A percentile compares a stretch with the other conserved stretches of the same genome.
Evolutionary conservation across 352 stramenopile species (phyloP).

Genomic region (Phytopythium boreale): DNA sequence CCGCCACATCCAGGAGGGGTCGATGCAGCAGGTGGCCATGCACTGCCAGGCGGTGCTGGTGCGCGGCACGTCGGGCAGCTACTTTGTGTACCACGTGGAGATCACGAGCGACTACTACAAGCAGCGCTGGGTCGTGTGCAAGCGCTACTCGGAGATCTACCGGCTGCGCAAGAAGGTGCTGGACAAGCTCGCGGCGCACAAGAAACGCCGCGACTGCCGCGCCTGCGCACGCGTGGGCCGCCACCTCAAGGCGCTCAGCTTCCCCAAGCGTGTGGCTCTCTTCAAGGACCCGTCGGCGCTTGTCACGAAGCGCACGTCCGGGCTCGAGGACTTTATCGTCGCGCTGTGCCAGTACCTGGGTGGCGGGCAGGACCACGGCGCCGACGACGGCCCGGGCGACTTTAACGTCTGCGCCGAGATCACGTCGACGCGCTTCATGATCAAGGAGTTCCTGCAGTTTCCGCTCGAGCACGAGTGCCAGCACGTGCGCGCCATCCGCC

Average conservation of each 20-base stretch:
- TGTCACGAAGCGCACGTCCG: conserved; percentile 57
- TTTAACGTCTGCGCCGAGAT: conserved; percentile 67
- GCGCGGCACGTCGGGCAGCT: conserved; percentile 67
- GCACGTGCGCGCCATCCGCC: conserved; percentile 74
- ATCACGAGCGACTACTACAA: conserved; percentile 89
- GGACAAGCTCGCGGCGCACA: conserved; percentile 50
- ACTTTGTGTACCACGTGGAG: conserved; percentile 85
- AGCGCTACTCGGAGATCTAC: conserved; percentile 86
- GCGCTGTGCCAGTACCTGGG: conserved; percentile 70
- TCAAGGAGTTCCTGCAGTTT: conserved; percentile 86
- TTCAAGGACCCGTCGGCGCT: conserved; percentile 67
- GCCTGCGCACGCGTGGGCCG: conserved; percentile 51
- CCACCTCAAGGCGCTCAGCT: conserved; percentile 67
- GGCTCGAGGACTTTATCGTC: conserved; percentile 78
- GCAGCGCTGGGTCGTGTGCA: conserved; percentile 87
- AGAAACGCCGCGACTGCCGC: conserved; percentile 46
- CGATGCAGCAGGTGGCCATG: conserved; percentile 74
- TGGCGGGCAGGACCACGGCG: conserved; percentile 18
- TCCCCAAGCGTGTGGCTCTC: conserved; percentile 69
- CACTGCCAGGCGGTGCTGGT: conserved; percentile 70
- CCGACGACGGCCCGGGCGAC: conserved; percentile 25
- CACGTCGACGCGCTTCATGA: conserved; percentile 53
- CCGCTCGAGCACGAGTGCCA: conserved; percentile 77
- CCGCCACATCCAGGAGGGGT: conserved; percentile 72
- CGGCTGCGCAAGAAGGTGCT: conserved; percentile 74